A percentile compares a stretch with the other conserved stretches of the same genome.
These are phyloP conservation scores for Diaporthe ampelina DNA, from an alignment of 2,329 filamentous ascomycete genomes.

Conservation along the genomic window DNA sequence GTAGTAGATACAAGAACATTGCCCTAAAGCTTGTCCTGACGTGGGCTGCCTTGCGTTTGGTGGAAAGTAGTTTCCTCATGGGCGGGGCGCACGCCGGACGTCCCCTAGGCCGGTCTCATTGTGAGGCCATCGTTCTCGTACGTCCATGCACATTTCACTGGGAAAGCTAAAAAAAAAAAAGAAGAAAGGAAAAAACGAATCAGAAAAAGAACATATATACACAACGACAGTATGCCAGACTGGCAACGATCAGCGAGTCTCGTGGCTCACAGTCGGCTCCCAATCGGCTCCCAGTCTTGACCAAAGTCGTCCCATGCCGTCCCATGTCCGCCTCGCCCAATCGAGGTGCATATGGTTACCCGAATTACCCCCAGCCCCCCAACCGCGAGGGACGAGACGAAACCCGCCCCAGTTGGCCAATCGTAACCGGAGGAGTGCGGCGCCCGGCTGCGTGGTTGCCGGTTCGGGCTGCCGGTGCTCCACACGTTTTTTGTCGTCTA, in stretches of 20 bases:
- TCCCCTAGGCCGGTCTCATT: background rate
- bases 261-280: background rate
- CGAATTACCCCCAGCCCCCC: background rate
- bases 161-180: background rate
- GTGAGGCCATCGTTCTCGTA: background rate
- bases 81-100: background rate
- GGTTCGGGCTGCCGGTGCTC: slow-evolving; percentile 31
- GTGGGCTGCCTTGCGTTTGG: background rate
- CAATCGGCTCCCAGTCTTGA: background rate
- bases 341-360: slow-evolving; percentile 6
- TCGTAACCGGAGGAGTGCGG: slow-evolving; percentile 20
- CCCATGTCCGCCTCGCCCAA: slow-evolving; percentile 7
- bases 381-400: slow-evolving; percentile 3
- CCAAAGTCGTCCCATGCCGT: background rate
- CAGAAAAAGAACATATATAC: background rate
- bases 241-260: background rate
- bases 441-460: slow-evolving; percentile 25
- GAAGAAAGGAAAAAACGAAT: background rate
- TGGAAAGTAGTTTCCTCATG: background rate
- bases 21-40: slow-evolving; percentile 15
- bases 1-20: background rate
- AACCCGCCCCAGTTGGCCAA: slow-evolving; percentile 19
- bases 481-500: slow-evolving; percentile 19
- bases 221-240: background rate
- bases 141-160: background rate